Evolutionary conservation across 2,329 filamentous ascomycete species (phyloP).

Genomic region (Ceratocystis diversiconidia): DNA sequence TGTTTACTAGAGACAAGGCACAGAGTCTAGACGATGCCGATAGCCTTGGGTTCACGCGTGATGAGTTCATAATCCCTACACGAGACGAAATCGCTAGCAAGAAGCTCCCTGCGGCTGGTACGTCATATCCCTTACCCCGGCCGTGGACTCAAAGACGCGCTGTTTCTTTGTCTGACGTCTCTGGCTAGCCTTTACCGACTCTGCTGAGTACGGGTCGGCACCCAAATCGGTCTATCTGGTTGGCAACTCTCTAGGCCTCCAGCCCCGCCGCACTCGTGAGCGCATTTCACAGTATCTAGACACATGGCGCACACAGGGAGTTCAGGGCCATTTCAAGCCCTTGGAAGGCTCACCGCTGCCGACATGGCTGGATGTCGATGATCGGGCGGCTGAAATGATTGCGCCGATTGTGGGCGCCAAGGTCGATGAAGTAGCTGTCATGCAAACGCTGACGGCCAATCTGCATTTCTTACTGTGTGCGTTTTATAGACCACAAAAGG

Average conservation of each 20-base stretch:
- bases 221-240: constrained; percentile 56
- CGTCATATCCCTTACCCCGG: constrained; percentile 6
- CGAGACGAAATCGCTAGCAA: constrained; percentile 24
- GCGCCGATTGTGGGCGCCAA: constrained; percentile 55
- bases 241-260: constrained; percentile 77
- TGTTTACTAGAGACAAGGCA: constrained; percentile 16
- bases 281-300: constrained; percentile 54
- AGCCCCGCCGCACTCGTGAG: constrained; percentile 48
- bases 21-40: constrained; percentile 39
- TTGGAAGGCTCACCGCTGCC: constrained; percentile 51
- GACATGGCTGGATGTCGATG: constrained; percentile 61
- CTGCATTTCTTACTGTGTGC: constrained; percentile 66
- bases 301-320: constrained; percentile 67
- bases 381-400: constrained; percentile 52
- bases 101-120: constrained; percentile 21
- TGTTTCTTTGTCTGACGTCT: constrained; percentile 2
- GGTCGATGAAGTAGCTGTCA: constrained; percentile 58
- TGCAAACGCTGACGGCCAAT: constrained; percentile 71
- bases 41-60: constrained; percentile 39
- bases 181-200: constrained; percentile 9
- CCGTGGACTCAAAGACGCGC: neutral
- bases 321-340: constrained; percentile 63
- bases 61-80: constrained; percentile 58
- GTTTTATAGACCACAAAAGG: constrained; percentile 55
- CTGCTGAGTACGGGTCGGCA: constrained; percentile 2